These are phyloP conservation scores for Amphichorda felina DNA, from an alignment of 2,329 filamentous ascomycete genomes.

Conservation along the genomic window DNA sequence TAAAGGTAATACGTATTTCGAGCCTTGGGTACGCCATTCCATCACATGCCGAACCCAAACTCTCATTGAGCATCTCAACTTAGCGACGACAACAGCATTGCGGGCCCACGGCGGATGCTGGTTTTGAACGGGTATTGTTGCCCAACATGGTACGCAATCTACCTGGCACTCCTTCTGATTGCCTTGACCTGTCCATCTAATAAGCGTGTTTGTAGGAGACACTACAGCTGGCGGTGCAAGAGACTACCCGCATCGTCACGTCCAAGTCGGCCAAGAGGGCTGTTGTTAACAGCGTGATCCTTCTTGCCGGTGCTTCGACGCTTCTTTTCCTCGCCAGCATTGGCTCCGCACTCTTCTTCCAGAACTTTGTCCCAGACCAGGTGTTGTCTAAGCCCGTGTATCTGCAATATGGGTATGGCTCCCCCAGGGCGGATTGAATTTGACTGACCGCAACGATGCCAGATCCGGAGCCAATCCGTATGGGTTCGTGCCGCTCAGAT, in stretches of 20 bases:
- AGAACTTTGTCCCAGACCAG: slow-evolving; percentile 43
- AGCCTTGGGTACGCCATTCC: too few species aligned
- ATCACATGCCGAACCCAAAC: too few species aligned
- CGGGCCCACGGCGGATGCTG: too few species aligned
- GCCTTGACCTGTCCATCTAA: background rate
- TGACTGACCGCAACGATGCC: slow-evolving; percentile 6
- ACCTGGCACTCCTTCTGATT: background rate
- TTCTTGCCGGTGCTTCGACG: slow-evolving; percentile 26
- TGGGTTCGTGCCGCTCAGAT: slow-evolving; percentile 32
- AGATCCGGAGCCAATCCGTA: slow-evolving; percentile 41
- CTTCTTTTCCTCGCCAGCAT: slow-evolving; percentile 35
- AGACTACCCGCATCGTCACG: slow-evolving; percentile 26
- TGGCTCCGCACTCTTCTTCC: slow-evolving; percentile 41
- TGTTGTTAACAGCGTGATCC: slow-evolving; percentile 33
- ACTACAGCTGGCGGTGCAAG: slow-evolving; percentile 20
- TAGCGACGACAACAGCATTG: too few species aligned
- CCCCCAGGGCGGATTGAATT: background rate
- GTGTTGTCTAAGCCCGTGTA: slow-evolving; percentile 39
- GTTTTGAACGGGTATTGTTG: too few species aligned
- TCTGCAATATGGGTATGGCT: slow-evolving; percentile 44
- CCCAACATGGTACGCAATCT: background rate
- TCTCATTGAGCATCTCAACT: too few species aligned
- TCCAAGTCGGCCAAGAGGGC: slow-evolving; percentile 39
- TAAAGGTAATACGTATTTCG: too few species aligned
- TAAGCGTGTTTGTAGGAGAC: background rate